Percentiles rank a stretch among this genome's conserved stretches.
Evolutionary conservation across 371 early-diverging fungal genomes (phyloP).

Genomic region (Mucor piriformis): DNA sequence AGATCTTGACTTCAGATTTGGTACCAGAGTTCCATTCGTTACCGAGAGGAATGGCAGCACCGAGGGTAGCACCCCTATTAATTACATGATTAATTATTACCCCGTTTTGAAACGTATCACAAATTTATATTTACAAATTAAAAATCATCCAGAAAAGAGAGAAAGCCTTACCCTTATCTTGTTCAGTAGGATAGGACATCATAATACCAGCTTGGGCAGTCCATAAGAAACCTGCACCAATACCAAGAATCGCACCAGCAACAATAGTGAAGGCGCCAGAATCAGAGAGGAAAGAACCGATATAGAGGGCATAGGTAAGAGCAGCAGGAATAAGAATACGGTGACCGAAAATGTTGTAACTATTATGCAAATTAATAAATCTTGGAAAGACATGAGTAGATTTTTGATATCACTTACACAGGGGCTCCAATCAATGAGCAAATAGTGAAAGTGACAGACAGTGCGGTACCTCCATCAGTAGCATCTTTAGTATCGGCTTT

Average conservation of each 20-base stretch:
- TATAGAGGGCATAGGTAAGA: slow-evolving; percentile 60
- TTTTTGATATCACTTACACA: slow-evolving; percentile 22
- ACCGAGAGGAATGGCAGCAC: slow-evolving; percentile 68
- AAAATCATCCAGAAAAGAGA: slow-evolving; percentile 80
- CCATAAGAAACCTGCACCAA: slow-evolving; percentile 56
- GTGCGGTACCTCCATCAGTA: slow-evolving; percentile 68
- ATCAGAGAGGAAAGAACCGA: slow-evolving; percentile 56
- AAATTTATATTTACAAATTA: slow-evolving; percentile 50
- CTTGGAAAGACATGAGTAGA: not conserved
- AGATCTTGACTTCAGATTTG: slow-evolving; percentile 16
- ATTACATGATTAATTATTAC: slow-evolving; percentile 55
- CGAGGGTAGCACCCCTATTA: slow-evolving; percentile 69
- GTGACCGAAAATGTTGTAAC: slow-evolving; percentile 62
- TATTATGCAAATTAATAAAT: slow-evolving; percentile 6
- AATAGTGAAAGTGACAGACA: slow-evolving; percentile 69
- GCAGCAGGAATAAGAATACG: slow-evolving; percentile 58
- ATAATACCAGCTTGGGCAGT: slow-evolving; percentile 80
- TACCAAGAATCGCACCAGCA: slow-evolving; percentile 67
- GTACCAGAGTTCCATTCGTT: slow-evolving; percentile 54
- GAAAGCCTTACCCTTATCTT: slow-evolving; percentile 71
- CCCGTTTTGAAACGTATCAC: not conserved
- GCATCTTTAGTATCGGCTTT: slow-evolving; percentile 57
- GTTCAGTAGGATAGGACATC: slow-evolving; percentile 78
- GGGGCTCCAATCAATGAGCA: slow-evolving; percentile 67
- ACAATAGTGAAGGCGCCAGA: slow-evolving; percentile 50